Evolutionary conservation across 2,329 filamentous ascomycete species (phyloP), one percentile per base, ranked within the genome.

Genomic region (Chrysosporium queenslandicum): DNA sequence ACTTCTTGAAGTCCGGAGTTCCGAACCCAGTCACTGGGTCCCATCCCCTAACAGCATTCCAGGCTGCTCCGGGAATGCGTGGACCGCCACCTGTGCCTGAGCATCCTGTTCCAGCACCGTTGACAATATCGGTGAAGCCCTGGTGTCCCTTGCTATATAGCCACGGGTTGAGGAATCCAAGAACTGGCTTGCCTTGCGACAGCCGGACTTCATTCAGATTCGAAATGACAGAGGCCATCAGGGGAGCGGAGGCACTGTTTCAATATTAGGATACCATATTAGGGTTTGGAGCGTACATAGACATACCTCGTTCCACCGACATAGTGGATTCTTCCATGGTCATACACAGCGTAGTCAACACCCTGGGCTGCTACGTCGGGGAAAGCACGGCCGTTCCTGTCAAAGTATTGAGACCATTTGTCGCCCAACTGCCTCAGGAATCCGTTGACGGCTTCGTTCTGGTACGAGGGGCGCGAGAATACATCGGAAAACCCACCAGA

Each of bases 171-270:
- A 83, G 64, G 60, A 81, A 83, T 1, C 80, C 80, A 59, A 83
- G 66, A 0, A 70, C 61, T 5, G 74, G 63, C 61, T 75, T 74
- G 1, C 78, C 77, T n/a, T 70, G 68, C 14, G 74, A 68, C 45
- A 85, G 66, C 29, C 81, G 72, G 20, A 78, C 76, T 54, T 82
- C 79, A 61, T 87, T 87, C 47, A 87, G 65, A 34, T 85, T 73
- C 0, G 78, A 74, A 46, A 87, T 69, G 56, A 87, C 74, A 12
- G 75, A 76, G 0, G 82, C 81, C 46, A 83, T 76, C 0, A 81
- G 70, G 0, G 85, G 85, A 0, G 79, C 70, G 2, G 83, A 76
- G 0, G 82, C 82, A 61, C 68, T 71, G n/a, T n/a, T n/a, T n/a
- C n/a, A n/a, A n/a, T n/a, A n/a, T n/a, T n/a, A n/a, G n/a, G n/a